Conservation (phyloP, 192 early-diverging fungal species). For the Backusella sp. region DNA sequence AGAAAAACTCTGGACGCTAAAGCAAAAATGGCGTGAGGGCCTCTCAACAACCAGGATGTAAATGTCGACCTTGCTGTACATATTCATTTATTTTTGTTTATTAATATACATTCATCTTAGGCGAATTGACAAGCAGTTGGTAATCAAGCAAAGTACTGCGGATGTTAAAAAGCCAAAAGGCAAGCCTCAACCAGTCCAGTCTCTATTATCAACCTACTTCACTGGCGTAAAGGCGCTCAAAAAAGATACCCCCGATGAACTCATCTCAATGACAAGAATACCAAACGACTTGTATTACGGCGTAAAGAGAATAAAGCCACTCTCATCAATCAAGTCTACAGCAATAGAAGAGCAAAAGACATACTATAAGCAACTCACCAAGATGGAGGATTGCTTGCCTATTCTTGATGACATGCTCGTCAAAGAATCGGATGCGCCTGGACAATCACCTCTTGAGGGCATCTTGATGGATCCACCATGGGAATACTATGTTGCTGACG, state of each 20-base stretch:
- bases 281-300: constrained; percentile 37
- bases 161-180: neutral
- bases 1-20: constrained; percentile 17
- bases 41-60: constrained; percentile 34
- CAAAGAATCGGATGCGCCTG: neutral
- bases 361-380: constrained; percentile 24
- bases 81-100: neutral
- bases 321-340: neutral
- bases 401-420: constrained; percentile 12
- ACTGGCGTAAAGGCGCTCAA: constrained; percentile 35
- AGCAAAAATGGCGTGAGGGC: constrained; percentile 30
- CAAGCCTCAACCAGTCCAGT: constrained; percentile 2
- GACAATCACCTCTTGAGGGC: constrained; percentile 43
- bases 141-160: neutral
- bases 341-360: neutral
- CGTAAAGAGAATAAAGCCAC: constrained; percentile 32
- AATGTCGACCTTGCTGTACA: neutral
- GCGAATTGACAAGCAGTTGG: neutral
- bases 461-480: constrained; percentile 59
- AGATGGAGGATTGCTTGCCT: constrained; percentile 26
- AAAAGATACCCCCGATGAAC: constrained; percentile 40
- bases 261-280: constrained; percentile 20
- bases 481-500: constrained; percentile 53
- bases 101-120: neutral
- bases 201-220: constrained; percentile 38